A percentile compares a stretch with the other conserved stretches of the same genome.
Evolutionary conservation across 306 rosid genomes (phyloP).

Genomic region (Nissolia schottii): DNA sequence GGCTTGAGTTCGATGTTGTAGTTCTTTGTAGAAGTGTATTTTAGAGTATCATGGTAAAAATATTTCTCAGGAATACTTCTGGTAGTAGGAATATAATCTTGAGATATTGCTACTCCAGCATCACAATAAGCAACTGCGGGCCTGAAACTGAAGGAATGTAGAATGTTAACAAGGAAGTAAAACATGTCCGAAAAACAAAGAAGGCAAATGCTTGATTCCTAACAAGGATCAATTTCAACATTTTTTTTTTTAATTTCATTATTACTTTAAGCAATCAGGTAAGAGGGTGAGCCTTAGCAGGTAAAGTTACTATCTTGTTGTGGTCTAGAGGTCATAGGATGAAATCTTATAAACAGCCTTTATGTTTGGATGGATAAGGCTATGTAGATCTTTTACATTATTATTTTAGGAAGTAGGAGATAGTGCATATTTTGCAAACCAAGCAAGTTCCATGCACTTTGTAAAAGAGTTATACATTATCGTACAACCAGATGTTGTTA

Average conservation of each 20-base stretch:
- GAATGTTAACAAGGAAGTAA: slow-evolving; percentile 22
- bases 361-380: too few relatives aligned
- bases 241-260: not conserved
- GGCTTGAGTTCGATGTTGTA: slow-evolving; percentile 68
- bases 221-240: not conserved
- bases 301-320: too few relatives aligned
- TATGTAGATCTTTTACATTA: too few relatives aligned
- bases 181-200: not conserved
- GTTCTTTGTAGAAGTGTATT: slow-evolving; percentile 47
- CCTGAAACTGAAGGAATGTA: slow-evolving; percentile 51
- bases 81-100: slow-evolving; percentile 38
- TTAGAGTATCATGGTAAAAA: slow-evolving; percentile 48
- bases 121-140: slow-evolving; percentile 61
- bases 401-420: too few relatives aligned
- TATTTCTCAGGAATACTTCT: slow-evolving; percentile 41
- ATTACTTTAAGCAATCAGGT: too few relatives aligned
- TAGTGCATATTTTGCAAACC: not conserved
- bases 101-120: slow-evolving; percentile 58
- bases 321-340: too few relatives aligned
- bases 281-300: too few relatives aligned
- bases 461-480: too few relatives aligned
- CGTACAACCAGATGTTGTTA: too few relatives aligned
- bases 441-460: too few relatives aligned
- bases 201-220: not conserved
- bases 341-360: too few relatives aligned